Evolutionary conservation across 2,329 filamentous ascomycete genomes (phyloP).

Genomic region (Cryphonectria naterciae): DNA sequence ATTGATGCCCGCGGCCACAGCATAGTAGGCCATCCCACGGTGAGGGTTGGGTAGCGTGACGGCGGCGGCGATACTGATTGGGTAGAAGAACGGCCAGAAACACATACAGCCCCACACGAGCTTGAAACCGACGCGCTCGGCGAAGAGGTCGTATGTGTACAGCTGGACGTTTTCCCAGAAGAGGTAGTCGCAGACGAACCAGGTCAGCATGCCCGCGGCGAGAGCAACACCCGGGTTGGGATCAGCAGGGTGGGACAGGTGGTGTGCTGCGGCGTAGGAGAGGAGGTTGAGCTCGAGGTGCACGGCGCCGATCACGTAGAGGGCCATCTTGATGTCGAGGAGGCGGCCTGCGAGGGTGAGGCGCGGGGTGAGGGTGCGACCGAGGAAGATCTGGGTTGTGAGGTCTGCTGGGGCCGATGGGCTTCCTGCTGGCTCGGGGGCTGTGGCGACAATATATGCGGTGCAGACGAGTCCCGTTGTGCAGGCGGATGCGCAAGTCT

Average conservation of each 20-base stretch:
- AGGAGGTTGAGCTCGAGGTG: conserved; percentile 27
- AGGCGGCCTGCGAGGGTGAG: conserved; percentile 1
- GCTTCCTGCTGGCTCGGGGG: not conserved
- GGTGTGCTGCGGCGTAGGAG: conserved; percentile 21
- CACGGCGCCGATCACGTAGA: conserved; percentile 25
- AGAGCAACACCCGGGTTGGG: conserved; percentile 19
- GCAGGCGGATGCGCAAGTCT: conserved; percentile 8
- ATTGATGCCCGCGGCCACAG: conserved; percentile 13
- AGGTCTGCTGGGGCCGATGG: not conserved
- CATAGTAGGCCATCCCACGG: conserved; percentile 2
- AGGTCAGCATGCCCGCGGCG: conserved; percentile 20
- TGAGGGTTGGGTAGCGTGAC: conserved; percentile 16
- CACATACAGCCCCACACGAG: conserved; percentile 25
- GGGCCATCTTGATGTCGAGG: conserved; percentile 25
- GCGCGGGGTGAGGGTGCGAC: conserved; percentile 20
- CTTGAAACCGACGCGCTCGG: conserved; percentile 24
- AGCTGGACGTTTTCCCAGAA: conserved; percentile 27
- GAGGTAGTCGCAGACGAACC: conserved; percentile 26
- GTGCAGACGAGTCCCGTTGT: conserved; percentile 12
- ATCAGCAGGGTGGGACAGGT: not conserved
- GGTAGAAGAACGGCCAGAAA: conserved; percentile 26
- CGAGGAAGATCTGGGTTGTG: conserved; percentile 17
- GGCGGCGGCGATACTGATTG: conserved; percentile 9
- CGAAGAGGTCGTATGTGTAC: conserved; percentile 28
- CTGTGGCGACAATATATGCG: conserved; percentile 9